These are phyloP conservation scores for Sporothrix brasiliensis DNA, from an alignment of 2,329 filamentous ascomycete species.

Conservation along the genomic window DNA sequence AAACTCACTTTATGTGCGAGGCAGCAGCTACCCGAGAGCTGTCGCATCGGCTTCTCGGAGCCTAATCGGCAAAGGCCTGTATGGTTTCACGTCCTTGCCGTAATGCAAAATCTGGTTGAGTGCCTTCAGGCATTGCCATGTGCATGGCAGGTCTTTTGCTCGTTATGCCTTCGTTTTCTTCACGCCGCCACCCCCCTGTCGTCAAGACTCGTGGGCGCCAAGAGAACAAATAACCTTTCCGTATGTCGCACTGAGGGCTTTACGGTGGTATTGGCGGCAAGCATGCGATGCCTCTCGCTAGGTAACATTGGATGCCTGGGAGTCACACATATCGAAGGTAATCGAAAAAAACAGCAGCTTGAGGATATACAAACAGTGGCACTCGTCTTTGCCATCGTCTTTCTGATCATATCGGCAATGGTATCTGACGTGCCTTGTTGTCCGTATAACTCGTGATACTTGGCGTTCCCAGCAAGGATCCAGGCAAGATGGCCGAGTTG, in stretches of 20 bases:
- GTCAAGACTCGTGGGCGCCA: not conserved
- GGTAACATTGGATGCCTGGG: not conserved
- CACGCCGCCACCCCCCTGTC: not conserved
- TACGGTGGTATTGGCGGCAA: conserved; percentile 3
- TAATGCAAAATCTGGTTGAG: not conserved
- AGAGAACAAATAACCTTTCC: not conserved
- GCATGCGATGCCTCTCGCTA: not conserved
- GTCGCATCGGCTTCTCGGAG: conserved; percentile 26
- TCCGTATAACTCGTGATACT: not conserved
- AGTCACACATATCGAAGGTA: not conserved
- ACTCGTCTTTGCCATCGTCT: not conserved
- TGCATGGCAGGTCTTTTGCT: not conserved
- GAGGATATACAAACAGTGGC: not conserved
- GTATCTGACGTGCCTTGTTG: too few relatives aligned
- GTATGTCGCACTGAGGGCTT: not conserved
- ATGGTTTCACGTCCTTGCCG: not conserved
- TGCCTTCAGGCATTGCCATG: not conserved
- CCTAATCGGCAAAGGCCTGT: conserved; percentile 18
- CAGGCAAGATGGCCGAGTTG: conserved; percentile 40
- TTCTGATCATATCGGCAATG: not conserved
- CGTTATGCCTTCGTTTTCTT: not conserved
- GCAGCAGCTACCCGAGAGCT: not conserved
- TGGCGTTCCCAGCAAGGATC: not conserved
- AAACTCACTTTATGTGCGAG: not conserved
- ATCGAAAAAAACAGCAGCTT: not conserved